Percentiles rank a stretch among this genome's conserved stretches.
Evolutionary conservation across 129 eudicot species (phyloP).

Genomic region (Flaveria robusta): DNA sequence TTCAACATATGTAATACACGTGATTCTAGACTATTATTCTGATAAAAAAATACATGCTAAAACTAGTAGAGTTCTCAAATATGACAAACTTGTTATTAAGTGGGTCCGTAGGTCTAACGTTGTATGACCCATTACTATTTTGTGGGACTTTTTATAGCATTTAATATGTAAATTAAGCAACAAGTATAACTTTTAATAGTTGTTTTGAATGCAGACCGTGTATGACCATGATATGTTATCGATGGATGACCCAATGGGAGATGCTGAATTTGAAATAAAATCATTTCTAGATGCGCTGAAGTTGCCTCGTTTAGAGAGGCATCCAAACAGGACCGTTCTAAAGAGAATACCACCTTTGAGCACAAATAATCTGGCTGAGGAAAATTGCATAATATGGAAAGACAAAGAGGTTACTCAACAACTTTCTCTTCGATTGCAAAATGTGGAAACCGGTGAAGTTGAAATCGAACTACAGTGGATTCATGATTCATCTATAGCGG

Average conservation of each 20-base stretch:
- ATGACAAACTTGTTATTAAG: too few species aligned
- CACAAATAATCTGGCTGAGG: slow-evolving; percentile 49
- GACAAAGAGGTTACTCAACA: slow-evolving; percentile 46
- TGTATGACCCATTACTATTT: too few species aligned
- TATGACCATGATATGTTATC: slow-evolving; percentile 51
- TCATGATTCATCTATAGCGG: slow-evolving; percentile 34
- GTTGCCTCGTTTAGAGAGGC: slow-evolving; percentile 37
- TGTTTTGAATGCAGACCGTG: slow-evolving; percentile 39
- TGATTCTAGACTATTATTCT: too few species aligned
- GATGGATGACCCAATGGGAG: slow-evolving; percentile 59
- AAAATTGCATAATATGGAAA: slow-evolving; percentile 51
- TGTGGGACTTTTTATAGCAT: too few species aligned
- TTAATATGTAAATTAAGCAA: too few species aligned
- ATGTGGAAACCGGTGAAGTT: slow-evolving; percentile 57
- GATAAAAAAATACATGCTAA: too few species aligned
- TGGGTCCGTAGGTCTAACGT: too few species aligned
- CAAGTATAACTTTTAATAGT: too few species aligned
- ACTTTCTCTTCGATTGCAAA: slow-evolving; percentile 44
- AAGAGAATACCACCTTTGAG: slow-evolving; percentile 46
- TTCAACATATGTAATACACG: too few species aligned
- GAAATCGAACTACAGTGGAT: slow-evolving; percentile 50
- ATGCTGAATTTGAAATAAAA: slow-evolving; percentile 42
- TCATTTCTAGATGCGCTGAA: slow-evolving; percentile 46
- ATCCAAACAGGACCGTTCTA: slow-evolving; percentile 44
- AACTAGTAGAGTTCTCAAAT: too few species aligned